phyloP scores from a whole-genome alignment of 345 rosid species.

The Bruguiera gymnorhiza region DNA sequence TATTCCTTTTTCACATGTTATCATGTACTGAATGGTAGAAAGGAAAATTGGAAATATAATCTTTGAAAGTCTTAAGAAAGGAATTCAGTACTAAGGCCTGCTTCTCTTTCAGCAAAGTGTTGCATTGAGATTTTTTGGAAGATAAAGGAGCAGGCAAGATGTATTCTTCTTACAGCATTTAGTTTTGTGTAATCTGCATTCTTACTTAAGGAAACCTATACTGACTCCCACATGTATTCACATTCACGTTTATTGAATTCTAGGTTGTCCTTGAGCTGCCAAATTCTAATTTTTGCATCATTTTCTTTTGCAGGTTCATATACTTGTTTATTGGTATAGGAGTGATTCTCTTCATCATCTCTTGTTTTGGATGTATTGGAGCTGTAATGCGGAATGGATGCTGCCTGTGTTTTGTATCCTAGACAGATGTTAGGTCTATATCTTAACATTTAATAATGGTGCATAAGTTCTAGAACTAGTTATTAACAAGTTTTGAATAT shows the following conservation, averaged over 20 bases:
- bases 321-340: slow-evolving; percentile 86
- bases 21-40: no score
- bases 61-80: neutral
- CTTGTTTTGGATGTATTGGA: slow-evolving; percentile 92
- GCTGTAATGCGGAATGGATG: slow-evolving; percentile 74
- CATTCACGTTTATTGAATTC: neutral
- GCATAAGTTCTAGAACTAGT: neutral
- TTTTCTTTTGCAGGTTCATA: slow-evolving; percentile 69
- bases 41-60: no score
- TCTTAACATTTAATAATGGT: neutral
- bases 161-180: neutral
- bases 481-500: no score
- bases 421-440: neutral
- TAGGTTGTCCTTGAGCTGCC: slow-evolving; percentile 2
- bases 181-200: no score
- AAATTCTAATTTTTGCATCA: slow-evolving; percentile 14
- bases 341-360: slow-evolving; percentile 68
- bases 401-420: slow-evolving; percentile 98
- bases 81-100: no score
- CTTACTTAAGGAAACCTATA: neutral
- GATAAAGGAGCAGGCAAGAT: neutral
- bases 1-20: neutral
- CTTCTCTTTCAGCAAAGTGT: neutral
- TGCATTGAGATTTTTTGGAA: neutral
- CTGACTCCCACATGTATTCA: neutral